These are phyloP conservation scores for Fulvia fulva DNA, from an alignment of 2,329 filamentous ascomycete species.

Conservation along the genomic window DNA sequence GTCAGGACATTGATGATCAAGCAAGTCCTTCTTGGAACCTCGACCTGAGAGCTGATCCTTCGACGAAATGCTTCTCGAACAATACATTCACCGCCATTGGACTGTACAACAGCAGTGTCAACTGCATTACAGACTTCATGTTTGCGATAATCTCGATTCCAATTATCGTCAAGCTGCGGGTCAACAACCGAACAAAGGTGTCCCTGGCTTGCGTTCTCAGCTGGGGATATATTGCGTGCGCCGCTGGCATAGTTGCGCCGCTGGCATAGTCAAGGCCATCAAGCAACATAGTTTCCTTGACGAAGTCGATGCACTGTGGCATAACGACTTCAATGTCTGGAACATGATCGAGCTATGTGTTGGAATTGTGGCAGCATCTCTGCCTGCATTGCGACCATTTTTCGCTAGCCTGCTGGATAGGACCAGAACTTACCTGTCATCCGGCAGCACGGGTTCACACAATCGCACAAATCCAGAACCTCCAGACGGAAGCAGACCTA, in stretches of 20 bases:
- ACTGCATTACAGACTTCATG: constrained; percentile 39
- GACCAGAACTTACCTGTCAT: constrained; percentile 13
- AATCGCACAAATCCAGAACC: constrained; percentile 10
- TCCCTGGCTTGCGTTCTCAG: constrained; percentile 36
- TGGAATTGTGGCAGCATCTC: constrained; percentile 42
- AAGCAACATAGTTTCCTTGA: constrained; percentile 36
- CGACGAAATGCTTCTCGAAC: constrained; percentile 43
- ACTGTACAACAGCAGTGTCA: constrained; percentile 45
- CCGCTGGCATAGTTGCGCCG: constrained; percentile 42
- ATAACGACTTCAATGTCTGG: constrained; percentile 44
- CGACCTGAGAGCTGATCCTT: constrained; percentile 30
- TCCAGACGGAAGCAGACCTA: background rate
- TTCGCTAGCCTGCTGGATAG: constrained; percentile 16
- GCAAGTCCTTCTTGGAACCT: constrained; percentile 46
- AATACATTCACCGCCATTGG: constrained; percentile 43
- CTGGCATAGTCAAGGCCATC: constrained; percentile 42
- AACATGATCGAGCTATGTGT: constrained; percentile 44
- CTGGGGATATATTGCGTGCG: constrained; percentile 41
- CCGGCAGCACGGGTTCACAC: constrained; percentile 3
- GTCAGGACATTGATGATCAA: constrained; percentile 47
- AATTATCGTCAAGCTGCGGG: constrained; percentile 41
- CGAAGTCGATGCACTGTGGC: constrained; percentile 36
- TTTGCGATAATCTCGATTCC: constrained; percentile 43
- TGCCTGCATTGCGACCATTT: constrained; percentile 38
- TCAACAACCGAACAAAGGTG: constrained; percentile 42